These are phyloP conservation scores for Celoporthe dispersa DNA, from an alignment of 2,329 filamentous ascomycete species.

Conservation along the genomic window DNA sequence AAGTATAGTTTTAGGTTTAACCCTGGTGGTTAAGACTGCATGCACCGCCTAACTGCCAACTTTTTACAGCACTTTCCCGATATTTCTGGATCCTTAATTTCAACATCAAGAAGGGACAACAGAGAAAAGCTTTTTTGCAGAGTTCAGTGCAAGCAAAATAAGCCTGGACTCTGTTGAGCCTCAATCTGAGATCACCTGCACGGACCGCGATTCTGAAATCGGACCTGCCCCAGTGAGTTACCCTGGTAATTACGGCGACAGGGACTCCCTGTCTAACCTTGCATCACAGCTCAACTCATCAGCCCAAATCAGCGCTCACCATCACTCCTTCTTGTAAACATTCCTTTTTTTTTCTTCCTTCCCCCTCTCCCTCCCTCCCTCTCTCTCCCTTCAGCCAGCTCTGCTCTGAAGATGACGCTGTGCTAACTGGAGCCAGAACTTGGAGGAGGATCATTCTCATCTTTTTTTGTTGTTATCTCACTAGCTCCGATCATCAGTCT, in stretches of 20 bases:
- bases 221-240: slow-evolving; percentile 18
- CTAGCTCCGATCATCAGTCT: not conserved
- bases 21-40: not conserved
- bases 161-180: slow-evolving; percentile 15
- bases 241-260: slow-evolving; percentile 25
- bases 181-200: slow-evolving; percentile 22
- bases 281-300: slow-evolving; percentile 2
- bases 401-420: slow-evolving; percentile 8
- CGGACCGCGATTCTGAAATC: slow-evolving; percentile 19
- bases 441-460: not conserved
- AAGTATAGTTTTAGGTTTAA: not conserved
- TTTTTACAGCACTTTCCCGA: not conserved
- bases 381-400: not conserved
- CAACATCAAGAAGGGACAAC: not conserved
- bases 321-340: slow-evolving; percentile 23
- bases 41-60: not conserved
- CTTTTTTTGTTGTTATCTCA: not conserved
- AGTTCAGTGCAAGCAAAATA: not conserved
- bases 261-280: slow-evolving; percentile 17
- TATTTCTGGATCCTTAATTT: not conserved
- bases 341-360: not conserved
- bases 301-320: slow-evolving; percentile 20
- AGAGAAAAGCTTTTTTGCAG: not conserved
- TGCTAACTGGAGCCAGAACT: not conserved
- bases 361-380: not conserved